Base-by-base conservation (phyloP, 164 flowering plant genomes). In the Aristolochia contorta region DNA sequence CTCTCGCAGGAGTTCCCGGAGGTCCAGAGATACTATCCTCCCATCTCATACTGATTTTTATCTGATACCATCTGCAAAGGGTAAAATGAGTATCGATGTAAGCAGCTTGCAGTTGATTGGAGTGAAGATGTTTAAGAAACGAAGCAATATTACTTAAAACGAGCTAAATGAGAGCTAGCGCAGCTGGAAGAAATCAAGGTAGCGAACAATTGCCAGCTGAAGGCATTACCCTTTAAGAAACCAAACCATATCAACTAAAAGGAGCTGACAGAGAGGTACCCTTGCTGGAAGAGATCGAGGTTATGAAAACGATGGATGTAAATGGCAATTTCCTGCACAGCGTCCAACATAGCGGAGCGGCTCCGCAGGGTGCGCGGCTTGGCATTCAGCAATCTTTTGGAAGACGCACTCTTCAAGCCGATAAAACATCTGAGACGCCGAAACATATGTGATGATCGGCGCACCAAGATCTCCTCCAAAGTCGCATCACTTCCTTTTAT, bases 221-320 rank as follows among this genome's bases (percentile, higher is more conserved):
- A 55, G 20, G 32, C 45, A 56, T 6, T 16, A 2, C n/a, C 30
- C 16, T 30, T 18, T 15, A 53, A 56, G 45, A 57, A 16, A 37
- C 48, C 6, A 14, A 41, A 58, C 5, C 20, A 19, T 18, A 43
- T 33, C 21, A 23, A 16, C 16, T 37, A 37, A 37, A 37, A 37
- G 43, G 43, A 37, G 43, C 9, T 37, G 9, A 37, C 3, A 1
- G 43, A 10, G 43, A 3, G 43, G 12, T 30, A 93, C 99, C 99
- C 99, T 77, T 94, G 99, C 69, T 91, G 96, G 60, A 94, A 88
- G 50, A 91, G 89, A 69, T 94, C 97, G 57, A 91, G 97, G 69
- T 94, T 91, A 70, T 91, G 97, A 73, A 94, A 93, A 62, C 96
- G 78, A 59, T 93, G 98, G 60, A 93, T 76, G 78, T 87, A 93